These are phyloP conservation scores for Furculomyces boomerangus DNA, from an alignment of 371 early-diverging fungal genomes.

Conservation along the genomic window DNA sequence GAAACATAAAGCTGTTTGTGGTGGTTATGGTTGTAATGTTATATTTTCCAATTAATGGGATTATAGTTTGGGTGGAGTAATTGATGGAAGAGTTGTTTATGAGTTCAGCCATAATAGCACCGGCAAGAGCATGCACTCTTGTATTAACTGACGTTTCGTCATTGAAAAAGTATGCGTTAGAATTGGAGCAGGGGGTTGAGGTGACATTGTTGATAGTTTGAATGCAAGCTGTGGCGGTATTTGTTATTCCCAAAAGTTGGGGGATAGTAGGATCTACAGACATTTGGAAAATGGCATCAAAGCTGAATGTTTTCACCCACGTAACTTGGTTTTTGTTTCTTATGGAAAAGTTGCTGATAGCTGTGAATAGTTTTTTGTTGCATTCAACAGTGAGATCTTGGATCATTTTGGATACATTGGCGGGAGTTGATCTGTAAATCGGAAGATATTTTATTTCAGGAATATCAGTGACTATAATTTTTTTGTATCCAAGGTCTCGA, in stretches of 20 bases:
- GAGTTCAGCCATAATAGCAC: conserved; percentile 3
- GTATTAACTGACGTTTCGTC: conserved; percentile 5
- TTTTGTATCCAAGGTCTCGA: conserved; percentile 4
- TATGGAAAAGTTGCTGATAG: background rate
- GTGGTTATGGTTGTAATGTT: background rate
- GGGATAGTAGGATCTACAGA: background rate
- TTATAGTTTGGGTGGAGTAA: background rate
- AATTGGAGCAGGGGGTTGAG: conserved; percentile 1
- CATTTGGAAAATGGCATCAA: background rate
- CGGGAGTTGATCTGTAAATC: background rate
- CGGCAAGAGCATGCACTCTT: conserved; percentile 5
- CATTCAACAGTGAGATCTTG: background rate
- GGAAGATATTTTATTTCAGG: conserved; percentile 4
- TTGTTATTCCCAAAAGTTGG: background rate
- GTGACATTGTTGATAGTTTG: background rate
- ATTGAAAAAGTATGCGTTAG: conserved; percentile 5
- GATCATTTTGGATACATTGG: background rate
- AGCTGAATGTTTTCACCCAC: background rate
- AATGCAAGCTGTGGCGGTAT: background rate
- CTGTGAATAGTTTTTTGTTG: background rate
- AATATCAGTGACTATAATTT: conserved; percentile 6
- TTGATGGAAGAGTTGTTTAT: conserved; percentile 1
- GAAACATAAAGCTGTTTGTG: background rate
- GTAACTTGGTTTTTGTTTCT: background rate
- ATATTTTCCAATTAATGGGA: background rate